phyloP scores from a whole-genome alignment of 441 rosid genomes.

The Brassica balearica region DNA sequence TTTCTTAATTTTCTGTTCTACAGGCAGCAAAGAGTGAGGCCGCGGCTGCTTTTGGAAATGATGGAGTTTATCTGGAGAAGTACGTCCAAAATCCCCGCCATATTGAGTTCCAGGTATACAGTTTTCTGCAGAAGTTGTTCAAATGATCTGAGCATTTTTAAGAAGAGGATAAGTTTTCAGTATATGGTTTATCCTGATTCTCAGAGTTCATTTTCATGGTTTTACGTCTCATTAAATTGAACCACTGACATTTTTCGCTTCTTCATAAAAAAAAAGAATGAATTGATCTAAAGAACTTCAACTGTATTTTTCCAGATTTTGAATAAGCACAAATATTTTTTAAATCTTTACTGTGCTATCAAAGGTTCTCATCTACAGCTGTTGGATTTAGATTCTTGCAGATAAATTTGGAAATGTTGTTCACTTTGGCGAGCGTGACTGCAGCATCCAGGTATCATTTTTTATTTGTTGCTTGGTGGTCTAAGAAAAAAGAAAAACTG shows the following conservation, averaged over 20 bases:
- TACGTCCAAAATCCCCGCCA: conserved; percentile 93
- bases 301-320: not conserved
- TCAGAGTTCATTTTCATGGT: not conserved
- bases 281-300: not conserved
- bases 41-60: conserved; percentile 98
- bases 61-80: conserved; percentile 95
- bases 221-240: not conserved
- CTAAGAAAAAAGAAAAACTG: not conserved
- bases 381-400: conserved; percentile 76
- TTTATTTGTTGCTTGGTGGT: conserved; percentile 2
- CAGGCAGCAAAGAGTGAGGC: conserved; percentile 99
- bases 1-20: conserved; percentile 33
- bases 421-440: conserved; percentile 98
- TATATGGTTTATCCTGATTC: not conserved
- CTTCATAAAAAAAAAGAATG: not conserved
- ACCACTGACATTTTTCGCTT: not conserved
- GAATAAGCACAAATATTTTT: not conserved
- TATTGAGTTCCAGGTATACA: conserved; percentile 93
- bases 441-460: conserved; percentile 90
- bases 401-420: conserved; percentile 96
- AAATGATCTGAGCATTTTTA: not conserved
- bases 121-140: not conserved
- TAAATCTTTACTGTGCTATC: not conserved
- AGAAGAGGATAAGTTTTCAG: conserved; percentile 8
- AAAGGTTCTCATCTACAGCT: conserved; percentile 21